These are phyloP conservation scores for Sanghuangporus weigelae DNA, from an alignment of 1,284 basidiomycete species.

Conservation along the genomic window DNA sequence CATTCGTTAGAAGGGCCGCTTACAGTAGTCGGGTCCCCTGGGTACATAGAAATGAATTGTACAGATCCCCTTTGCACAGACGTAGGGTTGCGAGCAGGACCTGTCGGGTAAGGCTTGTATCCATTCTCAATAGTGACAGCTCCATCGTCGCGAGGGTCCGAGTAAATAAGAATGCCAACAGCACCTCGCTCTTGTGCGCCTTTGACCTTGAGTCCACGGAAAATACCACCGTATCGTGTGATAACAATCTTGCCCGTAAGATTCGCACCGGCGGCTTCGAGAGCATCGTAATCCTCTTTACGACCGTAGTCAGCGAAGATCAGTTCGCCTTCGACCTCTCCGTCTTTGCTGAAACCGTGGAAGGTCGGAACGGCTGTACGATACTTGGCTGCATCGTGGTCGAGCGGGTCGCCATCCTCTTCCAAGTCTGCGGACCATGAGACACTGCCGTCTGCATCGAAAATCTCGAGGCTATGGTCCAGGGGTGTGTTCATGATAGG, in stretches of 20 bases:
- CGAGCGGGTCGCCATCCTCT: slow-evolving; percentile 62
- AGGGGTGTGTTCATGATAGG: slow-evolving; percentile 78
- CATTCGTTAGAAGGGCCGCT: neutral
- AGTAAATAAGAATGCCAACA: slow-evolving; percentile 74
- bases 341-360: slow-evolving; percentile 66
- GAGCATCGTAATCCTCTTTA: slow-evolving; percentile 71
- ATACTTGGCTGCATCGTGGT: slow-evolving; percentile 60
- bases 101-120: slow-evolving; percentile 73
- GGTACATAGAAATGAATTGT: slow-evolving; percentile 77
- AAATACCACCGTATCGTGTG: slow-evolving; percentile 73
- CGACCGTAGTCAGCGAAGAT: slow-evolving; percentile 82
- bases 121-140: slow-evolving; percentile 76
- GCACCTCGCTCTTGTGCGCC: slow-evolving; percentile 83
- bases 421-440: slow-evolving; percentile 65
- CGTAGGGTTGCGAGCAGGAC: slow-evolving; percentile 83
- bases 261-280: slow-evolving; percentile 58
- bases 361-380: slow-evolving; percentile 54
- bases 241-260: slow-evolving; percentile 82
- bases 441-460: slow-evolving; percentile 48
- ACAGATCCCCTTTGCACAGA: slow-evolving; percentile 86
- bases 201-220: slow-evolving; percentile 84
- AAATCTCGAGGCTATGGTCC: slow-evolving; percentile 55
- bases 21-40: slow-evolving; percentile 76
- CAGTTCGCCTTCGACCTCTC: slow-evolving; percentile 62
- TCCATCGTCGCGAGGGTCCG: slow-evolving; percentile 87